Conservation (phyloP, 306 rosid genomes). For the Leucaena leucocephala region DNA sequence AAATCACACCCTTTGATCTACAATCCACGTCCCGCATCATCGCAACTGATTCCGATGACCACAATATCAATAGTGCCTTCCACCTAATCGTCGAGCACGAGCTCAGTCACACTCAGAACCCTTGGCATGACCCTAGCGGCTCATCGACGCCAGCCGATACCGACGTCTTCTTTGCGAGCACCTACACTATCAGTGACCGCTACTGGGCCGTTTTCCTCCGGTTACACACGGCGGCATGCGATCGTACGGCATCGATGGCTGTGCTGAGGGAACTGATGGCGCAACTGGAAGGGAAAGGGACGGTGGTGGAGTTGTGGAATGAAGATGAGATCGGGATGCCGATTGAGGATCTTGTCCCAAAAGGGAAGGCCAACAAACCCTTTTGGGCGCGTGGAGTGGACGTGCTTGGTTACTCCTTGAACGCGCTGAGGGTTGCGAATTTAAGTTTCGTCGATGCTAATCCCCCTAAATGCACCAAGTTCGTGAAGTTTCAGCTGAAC, state of each 20-base stretch:
- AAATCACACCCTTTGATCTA: constrained; percentile 64
- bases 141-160: constrained; percentile 25
- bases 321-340: constrained; percentile 43
- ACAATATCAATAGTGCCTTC: constrained; percentile 41
- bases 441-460: constrained; percentile 53
- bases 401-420: constrained; percentile 87
- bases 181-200: constrained; percentile 42
- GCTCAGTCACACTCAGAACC: constrained; percentile 43
- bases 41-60: constrained; percentile 24
- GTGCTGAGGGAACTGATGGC: constrained; percentile 51
- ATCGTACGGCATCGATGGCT: constrained; percentile 63
- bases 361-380: constrained; percentile 60
- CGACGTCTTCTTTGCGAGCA: constrained; percentile 54
- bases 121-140: constrained; percentile 52
- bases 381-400: constrained; percentile 96
- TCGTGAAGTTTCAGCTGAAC: constrained; percentile 57
- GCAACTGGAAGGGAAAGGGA: constrained; percentile 22
- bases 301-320: constrained; percentile 36
- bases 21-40: constrained; percentile 56
- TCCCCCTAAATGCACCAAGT: constrained; percentile 51
- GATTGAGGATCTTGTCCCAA: constrained; percentile 77
- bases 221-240: constrained; percentile 79
- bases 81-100: constrained; percentile 72
- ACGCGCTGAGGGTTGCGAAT: constrained; percentile 62
- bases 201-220: constrained; percentile 60